Evolutionary conservation across 208 protist genomes (phyloP).

Genomic region (Naegleria gruberi): DNA sequence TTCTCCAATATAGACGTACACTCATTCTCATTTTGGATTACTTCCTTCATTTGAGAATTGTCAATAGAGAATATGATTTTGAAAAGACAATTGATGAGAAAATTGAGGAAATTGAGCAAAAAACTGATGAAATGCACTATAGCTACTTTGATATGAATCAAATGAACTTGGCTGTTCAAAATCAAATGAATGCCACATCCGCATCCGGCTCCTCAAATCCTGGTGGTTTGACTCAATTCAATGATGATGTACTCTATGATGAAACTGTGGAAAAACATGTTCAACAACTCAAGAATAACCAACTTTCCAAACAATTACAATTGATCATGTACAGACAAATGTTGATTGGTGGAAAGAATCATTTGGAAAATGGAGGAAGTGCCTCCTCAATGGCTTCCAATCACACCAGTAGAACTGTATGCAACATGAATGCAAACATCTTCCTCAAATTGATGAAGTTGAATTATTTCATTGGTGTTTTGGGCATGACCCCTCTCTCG

Average conservation of each 20-base stretch:
- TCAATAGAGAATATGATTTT: neutral
- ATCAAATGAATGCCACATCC: neutral
- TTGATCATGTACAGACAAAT: neutral
- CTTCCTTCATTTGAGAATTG: neutral
- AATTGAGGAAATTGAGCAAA: neutral
- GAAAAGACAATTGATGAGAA: neutral
- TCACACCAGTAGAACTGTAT: neutral
- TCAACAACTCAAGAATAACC: neutral
- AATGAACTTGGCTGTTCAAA: neutral
- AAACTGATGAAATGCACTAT: neutral
- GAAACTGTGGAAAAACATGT: neutral
- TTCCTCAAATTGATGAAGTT: neutral
- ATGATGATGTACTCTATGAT: neutral
- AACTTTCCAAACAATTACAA: neutral
- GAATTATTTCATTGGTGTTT: neutral
- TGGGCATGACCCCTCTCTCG: neutral
- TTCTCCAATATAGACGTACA: neutral
- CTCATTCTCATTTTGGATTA: neutral
- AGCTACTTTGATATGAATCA: neutral
- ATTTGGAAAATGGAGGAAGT: neutral
- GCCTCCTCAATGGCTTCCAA: neutral
- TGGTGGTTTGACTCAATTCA: neutral
- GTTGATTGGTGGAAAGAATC: neutral
- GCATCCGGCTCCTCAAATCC: neutral
- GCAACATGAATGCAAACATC: neutral